Base-by-base conservation (phyloP, 768 basidiomycete species). In the Kwoniella sp. region DNA sequence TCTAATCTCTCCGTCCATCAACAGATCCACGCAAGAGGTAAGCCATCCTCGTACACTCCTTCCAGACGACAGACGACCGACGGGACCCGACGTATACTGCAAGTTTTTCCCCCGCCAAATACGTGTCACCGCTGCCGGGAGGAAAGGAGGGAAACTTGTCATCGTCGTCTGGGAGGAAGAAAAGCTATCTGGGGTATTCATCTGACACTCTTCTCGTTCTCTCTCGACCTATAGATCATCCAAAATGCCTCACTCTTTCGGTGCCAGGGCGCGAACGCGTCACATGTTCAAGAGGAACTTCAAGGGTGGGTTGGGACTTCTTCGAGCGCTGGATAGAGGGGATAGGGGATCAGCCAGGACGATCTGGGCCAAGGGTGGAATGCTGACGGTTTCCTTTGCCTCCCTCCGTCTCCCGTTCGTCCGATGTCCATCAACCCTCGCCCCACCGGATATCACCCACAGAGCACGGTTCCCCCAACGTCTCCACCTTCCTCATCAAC, bases 251-350 rank as follows among this genome's bases (percentile, higher is more conserved):
- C 90, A 96, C 89, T 96, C 93, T 52, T 99, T 86, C 83, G 93
- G 93, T 89, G 89, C 92, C 82, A 86, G 93, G 76, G 93, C 93
- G 87, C 91, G 93, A 70, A 98, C 93, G 85, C 91, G 93, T 85
- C 81, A 92, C 80, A 95, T 98, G 92, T 98, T 99, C 88, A 91
- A 88, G 84, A 82, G 88, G 80, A 87, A 85, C 73, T 96, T 98
- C 86, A 93, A 93, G 83, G 84, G 91, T 92, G 77, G 69, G 81
- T 75, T 40, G n/a, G 11, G 10, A 2, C 17, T 39, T 17, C 11
- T 22, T 3, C 37, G 8, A 22, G 19, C n/a, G 23, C 17, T 46
- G 31, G 25, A 36, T 34, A 14, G 19, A 27, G 15, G 23, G n/a
- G 23, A 44, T 23, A 28, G 14, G 23, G 27, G 10, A 46, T 46